These are phyloP conservation scores for Phialophora chinensis DNA, from an alignment of 2,329 filamentous ascomycete genomes.

Conservation along the genomic window DNA sequence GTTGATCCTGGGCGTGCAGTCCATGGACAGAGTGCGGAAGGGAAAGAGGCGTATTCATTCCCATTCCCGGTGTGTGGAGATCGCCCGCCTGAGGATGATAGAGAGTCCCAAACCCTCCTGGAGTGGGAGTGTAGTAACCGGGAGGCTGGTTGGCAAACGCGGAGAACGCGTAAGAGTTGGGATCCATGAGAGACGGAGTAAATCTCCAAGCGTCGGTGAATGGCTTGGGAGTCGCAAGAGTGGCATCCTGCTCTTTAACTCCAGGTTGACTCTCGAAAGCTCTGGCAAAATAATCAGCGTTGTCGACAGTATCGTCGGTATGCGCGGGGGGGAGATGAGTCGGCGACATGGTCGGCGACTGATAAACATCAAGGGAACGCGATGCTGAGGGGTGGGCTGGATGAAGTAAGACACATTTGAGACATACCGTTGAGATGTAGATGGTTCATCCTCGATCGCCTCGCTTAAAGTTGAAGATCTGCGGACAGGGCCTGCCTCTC, in stretches of 20 bases:
- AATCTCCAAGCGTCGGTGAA: constrained; percentile 84
- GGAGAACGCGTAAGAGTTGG: constrained; percentile 80
- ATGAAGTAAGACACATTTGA: constrained; percentile 25
- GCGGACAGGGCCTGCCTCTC: constrained; percentile 49
- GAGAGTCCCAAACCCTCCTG: constrained; percentile 77
- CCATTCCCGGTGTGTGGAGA: constrained; percentile 80
- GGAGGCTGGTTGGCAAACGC: constrained; percentile 79
- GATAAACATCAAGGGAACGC: constrained; percentile 17
- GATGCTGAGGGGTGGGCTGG: constrained; percentile 18
- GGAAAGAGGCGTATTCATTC: constrained; percentile 79
- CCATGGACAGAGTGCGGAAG: constrained; percentile 70
- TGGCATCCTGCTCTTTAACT: constrained; percentile 72
- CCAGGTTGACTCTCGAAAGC: constrained; percentile 55
- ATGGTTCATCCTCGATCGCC: constrained; percentile 38
- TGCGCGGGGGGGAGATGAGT: constrained; percentile 23
- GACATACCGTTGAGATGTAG: constrained; percentile 38
- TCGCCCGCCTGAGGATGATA: constrained; percentile 86
- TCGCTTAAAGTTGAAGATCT: constrained; percentile 41
- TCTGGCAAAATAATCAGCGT: constrained; percentile 44
- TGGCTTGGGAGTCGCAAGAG: constrained; percentile 77
- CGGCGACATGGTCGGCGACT: constrained; percentile 27
- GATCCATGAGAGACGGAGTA: constrained; percentile 86
- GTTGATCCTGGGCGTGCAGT: constrained; percentile 64
- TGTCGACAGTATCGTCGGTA: constrained; percentile 15
- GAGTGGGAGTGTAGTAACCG: constrained; percentile 87